Base-by-base conservation (phyloP, 1,284 basidiomycete species). In the Cryptococcus jaspeensis region DNA sequence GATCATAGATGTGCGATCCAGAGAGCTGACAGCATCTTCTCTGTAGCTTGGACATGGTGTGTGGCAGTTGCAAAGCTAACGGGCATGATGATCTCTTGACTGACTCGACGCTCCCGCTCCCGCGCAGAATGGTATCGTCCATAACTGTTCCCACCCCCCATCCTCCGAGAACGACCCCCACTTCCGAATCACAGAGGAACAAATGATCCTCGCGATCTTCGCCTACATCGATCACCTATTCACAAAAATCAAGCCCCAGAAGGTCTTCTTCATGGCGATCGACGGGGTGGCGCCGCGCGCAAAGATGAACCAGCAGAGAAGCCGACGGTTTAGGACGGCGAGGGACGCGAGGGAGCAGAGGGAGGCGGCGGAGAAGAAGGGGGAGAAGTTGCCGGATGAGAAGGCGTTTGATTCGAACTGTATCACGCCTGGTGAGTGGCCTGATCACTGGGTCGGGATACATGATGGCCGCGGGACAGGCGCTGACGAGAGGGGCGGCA, bases 281-380 rank as follows among this genome's bases (percentile, higher is more conserved):
- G 96, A 99, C 75, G 96, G 96, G 59, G 94, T 98, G 15, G 96
- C 96, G 0, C 96, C 96, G 2, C 84, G 96, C 55, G 96, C 96
- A 48, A 99, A 99, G 84, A 98, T 99, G 96, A 99, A 99, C 77
- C 95, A 99, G 76, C 96, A 99, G 75, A 87, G 93, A 38, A 88
- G 89, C 71, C 83, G 96, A 52, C 86, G 96, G 53, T 99, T 99
- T 81, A 83, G 94, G 56, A 93, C 95, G 0, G 94, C 94, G 3
- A 92, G 90, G 77, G 95, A 98, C 75, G 90, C 89, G 16, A 88
- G 85, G 69, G 93, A 98, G 73, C 79, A 89, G 51, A 81, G 87
- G 55, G 89, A 92, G 75, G 90, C 89, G 79, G 96, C 95, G 0
- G 83, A 87, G 72, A 80, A 83, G 54, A 92, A 89, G 66, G 95